A percentile compares a stretch with the other conserved stretches of the same genome.
Evolutionary conservation across 768 basidiomycete genomes (phyloP).

Genomic region (Gelatoporia subvermispora): DNA sequence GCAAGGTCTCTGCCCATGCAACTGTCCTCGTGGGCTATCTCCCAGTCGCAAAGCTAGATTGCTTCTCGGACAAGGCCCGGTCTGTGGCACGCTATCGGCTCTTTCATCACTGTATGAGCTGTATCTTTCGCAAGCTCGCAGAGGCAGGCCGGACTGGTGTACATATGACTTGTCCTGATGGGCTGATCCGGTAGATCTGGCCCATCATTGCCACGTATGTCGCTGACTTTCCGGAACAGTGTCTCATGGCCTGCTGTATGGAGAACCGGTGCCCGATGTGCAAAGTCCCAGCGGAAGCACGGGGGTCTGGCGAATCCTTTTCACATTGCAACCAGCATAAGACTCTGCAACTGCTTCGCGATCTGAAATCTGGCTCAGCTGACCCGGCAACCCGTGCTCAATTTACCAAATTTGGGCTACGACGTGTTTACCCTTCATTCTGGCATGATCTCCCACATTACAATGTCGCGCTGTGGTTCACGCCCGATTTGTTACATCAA

Average conservation of each 20-base stretch:
- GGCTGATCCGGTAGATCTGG: slow-evolving; percentile 22
- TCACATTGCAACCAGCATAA: background rate
- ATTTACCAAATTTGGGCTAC: slow-evolving; percentile 7
- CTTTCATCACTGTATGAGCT: slow-evolving; percentile 35
- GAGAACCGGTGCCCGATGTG: slow-evolving; percentile 26
- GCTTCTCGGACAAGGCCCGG: slow-evolving; percentile 9
- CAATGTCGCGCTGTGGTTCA: slow-evolving; percentile 34
- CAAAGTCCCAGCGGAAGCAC: background rate
- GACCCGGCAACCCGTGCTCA: background rate
- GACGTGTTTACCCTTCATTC: slow-evolving; percentile 21
- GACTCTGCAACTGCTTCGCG: background rate
- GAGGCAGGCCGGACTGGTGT: slow-evolving; percentile 28
- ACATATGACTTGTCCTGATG: slow-evolving; percentile 32
- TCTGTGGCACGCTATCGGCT: slow-evolving; percentile 22
- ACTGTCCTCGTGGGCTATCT: slow-evolving; percentile 18
- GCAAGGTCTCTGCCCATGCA: slow-evolving; percentile 8
- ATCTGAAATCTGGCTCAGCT: background rate
- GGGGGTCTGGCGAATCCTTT: background rate
- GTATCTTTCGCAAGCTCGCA: slow-evolving; percentile 28
- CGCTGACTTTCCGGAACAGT: slow-evolving; percentile 42
- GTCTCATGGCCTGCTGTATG: slow-evolving; percentile 26
- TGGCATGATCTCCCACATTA: slow-evolving; percentile 31
- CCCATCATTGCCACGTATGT: slow-evolving; percentile 37
- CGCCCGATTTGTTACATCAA: slow-evolving; percentile 40
- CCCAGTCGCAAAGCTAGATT: slow-evolving; percentile 23